A percentile compares a stretch with the other conserved stretches of the same genome.
These are phyloP conservation scores for Sistotremastrum niveocremeum DNA, from an alignment of 768 basidiomycete genomes.

Conservation along the genomic window DNA sequence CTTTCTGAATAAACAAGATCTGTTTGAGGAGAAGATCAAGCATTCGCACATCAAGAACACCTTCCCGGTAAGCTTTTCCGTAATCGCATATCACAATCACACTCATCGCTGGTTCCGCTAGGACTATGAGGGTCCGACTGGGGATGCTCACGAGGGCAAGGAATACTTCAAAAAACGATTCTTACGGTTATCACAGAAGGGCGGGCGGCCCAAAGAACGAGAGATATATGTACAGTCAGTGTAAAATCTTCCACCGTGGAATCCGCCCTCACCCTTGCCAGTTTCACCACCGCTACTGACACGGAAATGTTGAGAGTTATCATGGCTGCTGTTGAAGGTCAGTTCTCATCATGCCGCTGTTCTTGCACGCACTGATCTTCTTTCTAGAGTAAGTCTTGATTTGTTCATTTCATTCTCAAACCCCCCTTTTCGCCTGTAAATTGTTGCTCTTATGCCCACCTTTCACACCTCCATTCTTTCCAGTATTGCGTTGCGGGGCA, in stretches of 20 bases:
- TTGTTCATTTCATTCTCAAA: slow-evolving; percentile 13
- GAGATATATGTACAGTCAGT: slow-evolving; percentile 92
- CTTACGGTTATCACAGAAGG: slow-evolving; percentile 68
- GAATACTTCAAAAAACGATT: slow-evolving; percentile 89
- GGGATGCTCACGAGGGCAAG: slow-evolving; percentile 60
- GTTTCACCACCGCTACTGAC: slow-evolving; percentile 84
- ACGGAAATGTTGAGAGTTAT: slow-evolving; percentile 79
- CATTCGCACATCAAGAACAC: slow-evolving; percentile 77
- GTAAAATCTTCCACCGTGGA: slow-evolving; percentile 1
- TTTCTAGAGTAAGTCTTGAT: slow-evolving; percentile 50
- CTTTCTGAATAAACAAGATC: slow-evolving; percentile 91
- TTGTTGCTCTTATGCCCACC: slow-evolving; percentile 12
- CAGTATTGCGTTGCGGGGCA: slow-evolving; percentile 58
- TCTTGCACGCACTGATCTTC: slow-evolving; percentile 2
- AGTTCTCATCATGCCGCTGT: slow-evolving; percentile 14
- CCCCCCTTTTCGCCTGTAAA: slow-evolving; percentile 11
- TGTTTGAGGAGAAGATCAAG: slow-evolving; percentile 75
- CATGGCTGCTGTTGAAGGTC: slow-evolving; percentile 94
- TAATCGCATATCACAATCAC: not conserved
- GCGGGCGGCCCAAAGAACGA: slow-evolving; percentile 70
- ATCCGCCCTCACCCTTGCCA: slow-evolving; percentile 15
- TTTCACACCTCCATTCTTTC: slow-evolving; percentile 5
- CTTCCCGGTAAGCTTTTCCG: slow-evolving; percentile 52
- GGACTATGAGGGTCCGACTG: slow-evolving; percentile 76
- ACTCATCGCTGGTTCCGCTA: slow-evolving; percentile 14